Evolutionary conservation across 163 green algal genomes (phyloP).

Genomic region (Chlorella variabilis): DNA sequence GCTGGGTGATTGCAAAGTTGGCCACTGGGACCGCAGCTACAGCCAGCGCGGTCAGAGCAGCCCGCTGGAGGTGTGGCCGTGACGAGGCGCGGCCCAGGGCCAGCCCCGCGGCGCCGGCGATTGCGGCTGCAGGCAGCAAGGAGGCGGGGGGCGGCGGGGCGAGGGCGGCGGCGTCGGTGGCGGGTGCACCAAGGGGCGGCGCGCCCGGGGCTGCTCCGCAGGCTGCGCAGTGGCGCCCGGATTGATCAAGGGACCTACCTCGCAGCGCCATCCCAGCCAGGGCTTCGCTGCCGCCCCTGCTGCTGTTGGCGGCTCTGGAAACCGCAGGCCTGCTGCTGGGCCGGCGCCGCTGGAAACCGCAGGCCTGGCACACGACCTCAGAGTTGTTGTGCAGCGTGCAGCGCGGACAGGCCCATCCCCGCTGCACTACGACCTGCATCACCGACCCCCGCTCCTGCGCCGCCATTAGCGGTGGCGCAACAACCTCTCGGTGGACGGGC

Average conservation of each 20-base stretch:
- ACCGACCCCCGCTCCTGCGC: too few relatives aligned
- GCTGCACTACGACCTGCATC: neutral
- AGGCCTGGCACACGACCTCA: neutral
- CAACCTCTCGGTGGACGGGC: too few relatives aligned
- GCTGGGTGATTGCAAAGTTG: neutral
- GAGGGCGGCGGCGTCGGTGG: too few relatives aligned
- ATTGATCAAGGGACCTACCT: neutral
- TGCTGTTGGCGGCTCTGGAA: neutral
- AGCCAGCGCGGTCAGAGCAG: conserved; percentile 1
- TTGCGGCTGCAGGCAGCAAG: conserved; percentile 5
- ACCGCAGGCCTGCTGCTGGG: neutral
- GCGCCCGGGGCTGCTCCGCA: neutral
- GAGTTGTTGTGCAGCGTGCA: conserved; percentile 9
- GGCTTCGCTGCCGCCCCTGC: neutral
- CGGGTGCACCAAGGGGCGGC: neutral
- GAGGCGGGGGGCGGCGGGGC: neutral
- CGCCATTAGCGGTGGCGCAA: too few relatives aligned
- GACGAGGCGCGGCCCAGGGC: conserved; percentile 4
- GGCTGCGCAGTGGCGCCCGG: neutral
- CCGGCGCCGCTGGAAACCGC: neutral
- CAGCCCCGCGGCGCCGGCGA: conserved; percentile 10
- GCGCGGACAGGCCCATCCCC: conserved; percentile 2
- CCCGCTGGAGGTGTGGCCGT: neutral
- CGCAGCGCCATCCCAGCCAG: neutral
- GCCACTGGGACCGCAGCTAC: conserved; percentile 7